Evolutionary conservation across 805 yeast genomes (phyloP), one percentile per base, ranked within the genome.

Genomic region (Candida fluviatilis): DNA sequence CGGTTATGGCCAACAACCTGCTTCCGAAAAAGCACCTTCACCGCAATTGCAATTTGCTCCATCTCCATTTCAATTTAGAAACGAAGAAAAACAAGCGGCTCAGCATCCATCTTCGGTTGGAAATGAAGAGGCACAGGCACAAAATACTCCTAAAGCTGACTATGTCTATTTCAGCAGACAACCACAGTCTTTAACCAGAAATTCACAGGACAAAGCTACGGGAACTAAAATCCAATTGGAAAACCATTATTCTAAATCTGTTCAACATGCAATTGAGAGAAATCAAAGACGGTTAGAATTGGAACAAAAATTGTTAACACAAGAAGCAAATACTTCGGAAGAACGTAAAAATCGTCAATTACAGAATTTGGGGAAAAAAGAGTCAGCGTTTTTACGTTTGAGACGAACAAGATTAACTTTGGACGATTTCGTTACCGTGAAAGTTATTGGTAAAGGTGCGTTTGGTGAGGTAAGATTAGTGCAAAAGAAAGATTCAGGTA

Each of bases 381-480:
- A 89, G 61, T 82, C 95, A 4, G 90, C 85, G 45, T 89, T 85
- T 50, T 66, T 90, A 54, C 75, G 97, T 45, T 71, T 89, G 39
- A 69, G 96, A 49, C 76, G 97, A 58, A 89, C 96, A 1, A 76
- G 89, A 54, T 69, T 89, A 38, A 75, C 88, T 1, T 67, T 88
- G 31, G 93, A 84, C 29, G 97, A 89, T 63, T 86, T 89, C 63
- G 76, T 71, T 42, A 89, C 96, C 1, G 95, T 89, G 38, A 88
- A 88, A 62, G 96, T 84, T 25, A 77, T 73, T 77, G 99, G 99
- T 35, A 93, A 93, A 59, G 99, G 99, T 46, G 96, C 99, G 0
- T 93, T 93, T 66, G 99, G 99, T 45, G 97, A 89, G 56, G 99
- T 93, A 25, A 76, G 97, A 45, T 69, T 93, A 38, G 98, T 93